phyloP scores from a whole-genome alignment of 129 eudicot genomes.

The Escallonia rubra region DNA sequence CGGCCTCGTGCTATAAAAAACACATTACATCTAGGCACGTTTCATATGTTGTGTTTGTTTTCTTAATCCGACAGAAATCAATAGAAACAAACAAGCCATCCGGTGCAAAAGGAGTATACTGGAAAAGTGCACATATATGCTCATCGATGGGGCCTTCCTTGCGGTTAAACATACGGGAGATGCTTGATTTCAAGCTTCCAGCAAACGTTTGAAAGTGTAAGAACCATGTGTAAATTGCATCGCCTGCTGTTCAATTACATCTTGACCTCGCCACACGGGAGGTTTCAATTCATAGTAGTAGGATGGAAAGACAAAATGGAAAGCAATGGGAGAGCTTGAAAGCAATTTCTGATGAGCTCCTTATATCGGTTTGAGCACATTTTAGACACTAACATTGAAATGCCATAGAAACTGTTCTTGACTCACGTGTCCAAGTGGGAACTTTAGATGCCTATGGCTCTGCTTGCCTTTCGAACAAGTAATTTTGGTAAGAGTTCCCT shows the following conservation, averaged over 20 bases:
- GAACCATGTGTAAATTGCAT: constrained; percentile 41
- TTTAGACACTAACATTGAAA: no score
- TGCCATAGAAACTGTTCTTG: no score
- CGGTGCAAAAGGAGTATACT: constrained; percentile 90
- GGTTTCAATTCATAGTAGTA: constrained; percentile 8
- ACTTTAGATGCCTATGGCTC: no score
- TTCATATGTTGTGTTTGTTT: background rate
- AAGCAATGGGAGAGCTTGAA: constrained; percentile 20
- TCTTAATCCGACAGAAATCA: constrained; percentile 53
- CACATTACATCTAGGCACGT: no score
- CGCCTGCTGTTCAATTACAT: constrained; percentile 34
- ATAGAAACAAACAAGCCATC: constrained; percentile 82
- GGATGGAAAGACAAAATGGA: constrained; percentile 13
- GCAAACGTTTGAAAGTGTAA: constrained; percentile 27
- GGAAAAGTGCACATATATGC: constrained; percentile 95
- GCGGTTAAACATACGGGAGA: constrained; percentile 67
- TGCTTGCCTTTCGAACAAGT: no score
- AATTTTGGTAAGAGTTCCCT: no score
- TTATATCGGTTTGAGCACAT: no score
- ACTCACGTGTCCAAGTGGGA: no score
- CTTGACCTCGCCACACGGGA: constrained; percentile 5
- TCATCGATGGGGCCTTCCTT: constrained; percentile 98
- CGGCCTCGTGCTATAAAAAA: background rate
- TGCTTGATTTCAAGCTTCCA: constrained; percentile 81
- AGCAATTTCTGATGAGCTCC: background rate